phyloP scores from a whole-genome alignment of 441 rosid genomes.

The Eugenia klotzschiana region DNA sequence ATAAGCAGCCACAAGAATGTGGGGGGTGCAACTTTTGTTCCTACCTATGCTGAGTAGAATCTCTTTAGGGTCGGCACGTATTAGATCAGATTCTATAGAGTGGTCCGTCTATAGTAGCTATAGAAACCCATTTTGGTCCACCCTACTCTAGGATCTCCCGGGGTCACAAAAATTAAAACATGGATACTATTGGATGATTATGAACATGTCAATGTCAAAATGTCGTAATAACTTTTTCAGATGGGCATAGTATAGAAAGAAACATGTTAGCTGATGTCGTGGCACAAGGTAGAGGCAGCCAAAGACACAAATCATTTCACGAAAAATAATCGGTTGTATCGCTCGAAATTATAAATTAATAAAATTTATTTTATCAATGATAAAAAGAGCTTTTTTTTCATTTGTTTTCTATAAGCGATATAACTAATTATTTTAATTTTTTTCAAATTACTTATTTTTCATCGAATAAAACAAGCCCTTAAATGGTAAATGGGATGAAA shows the following conservation, averaged over 20 bases:
- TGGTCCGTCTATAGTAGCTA: neutral
- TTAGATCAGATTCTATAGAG: neutral
- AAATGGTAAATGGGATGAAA: neutral
- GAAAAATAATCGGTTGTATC: no score
- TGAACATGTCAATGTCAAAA: neutral
- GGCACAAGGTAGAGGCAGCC: neutral
- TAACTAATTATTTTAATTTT: no score
- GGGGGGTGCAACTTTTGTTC: neutral
- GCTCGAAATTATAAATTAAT: no score
- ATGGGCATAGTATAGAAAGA: neutral
- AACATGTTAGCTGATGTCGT: neutral
- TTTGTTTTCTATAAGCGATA: no score
- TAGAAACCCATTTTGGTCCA: neutral
- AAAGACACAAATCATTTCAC: fast-evolving
- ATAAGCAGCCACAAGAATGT: neutral
- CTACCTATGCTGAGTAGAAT: neutral
- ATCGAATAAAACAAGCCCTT: no score
- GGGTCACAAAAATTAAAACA: neutral
- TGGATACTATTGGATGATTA: neutral
- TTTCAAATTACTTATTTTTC: no score
- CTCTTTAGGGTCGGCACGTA: neutral
- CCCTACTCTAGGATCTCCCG: neutral
- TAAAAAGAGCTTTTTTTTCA: no score
- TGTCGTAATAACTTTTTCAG: neutral
- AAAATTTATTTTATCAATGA: no score